Evolutionary conservation across 2,329 filamentous ascomycete species (phyloP).

Genomic region (Acephala macrosclerotiorum): DNA sequence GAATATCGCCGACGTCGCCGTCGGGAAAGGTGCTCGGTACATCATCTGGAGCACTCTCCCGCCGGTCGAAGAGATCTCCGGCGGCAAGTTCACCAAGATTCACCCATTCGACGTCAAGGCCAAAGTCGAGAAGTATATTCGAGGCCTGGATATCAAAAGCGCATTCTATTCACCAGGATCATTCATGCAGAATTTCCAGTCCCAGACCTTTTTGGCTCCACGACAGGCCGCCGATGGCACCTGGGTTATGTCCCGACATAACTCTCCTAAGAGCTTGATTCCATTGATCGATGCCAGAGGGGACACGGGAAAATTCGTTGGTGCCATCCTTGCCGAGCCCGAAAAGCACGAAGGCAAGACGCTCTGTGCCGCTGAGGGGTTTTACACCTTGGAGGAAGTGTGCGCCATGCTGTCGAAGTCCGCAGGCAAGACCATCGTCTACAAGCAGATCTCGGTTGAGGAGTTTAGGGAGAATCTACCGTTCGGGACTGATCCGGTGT

Average conservation of each 20-base stretch:
- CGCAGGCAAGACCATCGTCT: slow-evolving; percentile 28
- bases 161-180: slow-evolving; percentile 53
- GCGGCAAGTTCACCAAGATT: slow-evolving; percentile 48
- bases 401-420: slow-evolving; percentile 17
- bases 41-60: slow-evolving; percentile 52
- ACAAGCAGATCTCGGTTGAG: slow-evolving; percentile 15
- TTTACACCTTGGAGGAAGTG: slow-evolving; percentile 34
- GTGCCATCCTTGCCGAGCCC: slow-evolving; percentile 51
- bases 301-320: slow-evolving; percentile 44
- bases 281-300: slow-evolving; percentile 39
- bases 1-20: slow-evolving; percentile 50
- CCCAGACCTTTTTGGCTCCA: slow-evolving; percentile 40
- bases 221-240: slow-evolving; percentile 30
- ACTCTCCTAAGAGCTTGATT: slow-evolving; percentile 36
- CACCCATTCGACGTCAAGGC: slow-evolving; percentile 45
- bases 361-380: slow-evolving; percentile 52
- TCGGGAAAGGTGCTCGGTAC: slow-evolving; percentile 49
- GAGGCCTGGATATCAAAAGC: slow-evolving; percentile 49
- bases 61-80: slow-evolving; percentile 46
- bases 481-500: background rate
- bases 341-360: slow-evolving; percentile 52
- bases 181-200: slow-evolving; percentile 56
- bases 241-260: slow-evolving; percentile 27
- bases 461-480: slow-evolving; percentile 12
- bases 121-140: slow-evolving; percentile 45